Evolutionary conservation across 2,329 filamentous ascomycete species (phyloP).

Genomic region (Fusarium sp.): DNA sequence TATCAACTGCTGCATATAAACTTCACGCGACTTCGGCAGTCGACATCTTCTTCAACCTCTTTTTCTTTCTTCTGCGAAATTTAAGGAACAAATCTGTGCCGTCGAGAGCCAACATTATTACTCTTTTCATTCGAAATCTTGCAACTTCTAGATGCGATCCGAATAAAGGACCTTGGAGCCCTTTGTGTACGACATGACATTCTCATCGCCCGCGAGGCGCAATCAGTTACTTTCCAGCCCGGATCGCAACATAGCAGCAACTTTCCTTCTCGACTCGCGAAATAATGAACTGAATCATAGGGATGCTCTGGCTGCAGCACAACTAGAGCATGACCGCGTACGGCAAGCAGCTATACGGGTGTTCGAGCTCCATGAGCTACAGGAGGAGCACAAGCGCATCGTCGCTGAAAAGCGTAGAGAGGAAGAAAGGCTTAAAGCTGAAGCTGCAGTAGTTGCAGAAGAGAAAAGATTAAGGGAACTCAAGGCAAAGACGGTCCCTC

Average conservation of each 20-base stretch:
- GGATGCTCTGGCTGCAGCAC: constrained; percentile 72
- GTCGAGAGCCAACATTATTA: background rate
- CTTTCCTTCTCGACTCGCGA: constrained; percentile 68
- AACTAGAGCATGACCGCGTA: constrained; percentile 73
- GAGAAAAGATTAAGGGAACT: constrained; percentile 59
- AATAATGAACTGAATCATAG: constrained; percentile 71
- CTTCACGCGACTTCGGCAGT: background rate
- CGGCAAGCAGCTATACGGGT: constrained; percentile 60
- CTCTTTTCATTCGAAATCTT: background rate
- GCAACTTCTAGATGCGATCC: constrained; percentile 27
- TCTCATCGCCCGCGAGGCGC: constrained; percentile 53
- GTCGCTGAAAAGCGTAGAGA: constrained; percentile 57
- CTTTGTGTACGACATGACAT: constrained; percentile 50
- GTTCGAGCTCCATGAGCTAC: constrained; percentile 57
- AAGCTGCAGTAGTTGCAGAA: constrained; percentile 58
- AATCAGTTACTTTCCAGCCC: constrained; percentile 54
- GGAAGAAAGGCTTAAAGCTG: constrained; percentile 55
- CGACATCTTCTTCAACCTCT: background rate
- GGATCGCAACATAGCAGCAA: constrained; percentile 60
- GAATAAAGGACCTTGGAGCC: constrained; percentile 29
- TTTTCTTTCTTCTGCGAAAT: background rate
- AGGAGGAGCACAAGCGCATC: constrained; percentile 56
- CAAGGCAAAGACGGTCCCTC: constrained; percentile 55
- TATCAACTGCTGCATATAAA: constrained; percentile 21
- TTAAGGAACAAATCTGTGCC: background rate